Evolutionary conservation across 768 basidiomycete species (phyloP).

Genomic region (Kwoniella sp.): DNA sequence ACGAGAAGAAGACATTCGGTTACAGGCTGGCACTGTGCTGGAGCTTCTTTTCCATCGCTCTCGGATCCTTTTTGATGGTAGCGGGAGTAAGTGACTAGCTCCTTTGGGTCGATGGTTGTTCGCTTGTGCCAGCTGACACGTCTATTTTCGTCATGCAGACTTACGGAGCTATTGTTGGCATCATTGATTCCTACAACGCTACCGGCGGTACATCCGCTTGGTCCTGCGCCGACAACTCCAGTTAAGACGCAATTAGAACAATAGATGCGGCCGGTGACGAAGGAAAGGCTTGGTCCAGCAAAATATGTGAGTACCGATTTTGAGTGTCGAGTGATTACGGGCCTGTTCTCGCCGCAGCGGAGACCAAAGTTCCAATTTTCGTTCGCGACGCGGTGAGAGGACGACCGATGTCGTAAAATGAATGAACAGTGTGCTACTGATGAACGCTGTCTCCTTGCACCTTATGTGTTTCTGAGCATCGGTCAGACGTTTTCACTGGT

Average conservation of each 20-base stretch:
- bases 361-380: neutral
- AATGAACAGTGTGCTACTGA: neutral
- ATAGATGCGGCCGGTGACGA: neutral
- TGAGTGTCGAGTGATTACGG: neutral
- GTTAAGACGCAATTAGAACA: neutral
- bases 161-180: slow-evolving; percentile 19
- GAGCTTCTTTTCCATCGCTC: slow-evolving; percentile 7
- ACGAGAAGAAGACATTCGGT: neutral
- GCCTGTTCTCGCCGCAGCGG: neutral
- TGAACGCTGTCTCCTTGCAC: neutral
- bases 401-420: too few species aligned
- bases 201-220: slow-evolving; percentile 14
- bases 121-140: neutral
- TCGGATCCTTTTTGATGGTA: slow-evolving; percentile 21
- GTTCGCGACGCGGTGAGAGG: too few species aligned
- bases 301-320: neutral
- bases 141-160: slow-evolving; percentile 13
- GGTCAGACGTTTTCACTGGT: neutral
- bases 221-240: slow-evolving; percentile 23
- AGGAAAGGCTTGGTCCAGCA: neutral
- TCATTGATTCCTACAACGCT: slow-evolving; percentile 19
- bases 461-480: neutral
- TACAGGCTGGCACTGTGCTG: slow-evolving; percentile 1
- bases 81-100: slow-evolving; percentile 12
- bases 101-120: neutral